Base-by-base conservation (phyloP, 2,329 filamentous ascomycete genomes). In the Zopfia rhizophila region DNA sequence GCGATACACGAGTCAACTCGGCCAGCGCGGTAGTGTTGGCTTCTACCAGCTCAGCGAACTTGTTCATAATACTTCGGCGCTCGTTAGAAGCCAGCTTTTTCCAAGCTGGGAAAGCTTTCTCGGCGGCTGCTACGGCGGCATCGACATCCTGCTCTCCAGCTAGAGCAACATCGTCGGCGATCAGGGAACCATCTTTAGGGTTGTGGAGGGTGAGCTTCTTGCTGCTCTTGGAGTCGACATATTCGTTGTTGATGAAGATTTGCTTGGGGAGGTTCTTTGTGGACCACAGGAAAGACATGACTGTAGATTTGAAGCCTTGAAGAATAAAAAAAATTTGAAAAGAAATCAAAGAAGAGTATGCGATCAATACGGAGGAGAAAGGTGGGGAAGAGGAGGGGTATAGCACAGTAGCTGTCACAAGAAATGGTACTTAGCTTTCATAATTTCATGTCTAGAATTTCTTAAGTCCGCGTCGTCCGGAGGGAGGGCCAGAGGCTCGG, bases 201-300 rank as follows among this genome's bases (percentile, higher is more conserved):
- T 78, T 81, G 65, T 72, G 64, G 4, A 81, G 62, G n/a, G 73
- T 68, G 25, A 82, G 69, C 38, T 76, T 81, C 57, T 77, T 75
- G 19, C 65, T 46, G 54, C 63, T 73, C 42, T 75, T 73, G 7
- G 68, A 59, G 29, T 65, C 53, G 24, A 70, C 66, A 24, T 66
- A 70, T 60, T 73, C 65, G 44, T 68, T 69, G 51, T 69, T 69
- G 60, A 74, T 71, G 51, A 73, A 70, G 31, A 72, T 58, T 30
- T 73, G 62, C 54, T 70, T 70, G 4, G 69, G 70, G 5, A 75
- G 60, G 32, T 73, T 73, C 29, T 66, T 61, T 11, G 51, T 42
- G 8, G 62, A 70, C 55, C 62, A 72, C 21, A 53, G 55, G 48
- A 73, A 64, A n/a, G 62, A 41, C 63, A 66, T 66, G 28, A 28